phyloP scores from a whole-genome alignment of 192 early-diverging fungal species.

The Geranomyces variabilis region DNA sequence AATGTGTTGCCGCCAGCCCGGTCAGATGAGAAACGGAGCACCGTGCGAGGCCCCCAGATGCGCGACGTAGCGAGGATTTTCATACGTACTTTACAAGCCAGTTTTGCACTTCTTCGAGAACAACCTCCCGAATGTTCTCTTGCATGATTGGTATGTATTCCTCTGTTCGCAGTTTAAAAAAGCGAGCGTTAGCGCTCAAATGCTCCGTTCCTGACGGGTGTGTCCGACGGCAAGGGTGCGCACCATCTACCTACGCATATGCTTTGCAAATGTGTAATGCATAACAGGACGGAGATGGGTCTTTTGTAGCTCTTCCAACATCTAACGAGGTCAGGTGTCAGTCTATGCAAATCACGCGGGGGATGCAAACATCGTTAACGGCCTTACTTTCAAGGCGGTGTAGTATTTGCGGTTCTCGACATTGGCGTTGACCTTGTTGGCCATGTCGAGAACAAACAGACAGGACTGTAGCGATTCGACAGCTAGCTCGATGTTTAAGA shows the following conservation, averaged over 20 bases:
- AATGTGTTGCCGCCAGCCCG: no score
- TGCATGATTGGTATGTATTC: conserved; percentile 89
- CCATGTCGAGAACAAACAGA: conserved; percentile 84
- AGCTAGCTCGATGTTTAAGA: conserved; percentile 87
- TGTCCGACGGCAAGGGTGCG: no score
- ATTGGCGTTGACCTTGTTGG: conserved; percentile 78
- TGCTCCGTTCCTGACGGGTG: neutral
- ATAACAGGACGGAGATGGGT: conserved; percentile 73
- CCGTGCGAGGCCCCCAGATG: no score
- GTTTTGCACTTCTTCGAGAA: conserved; percentile 84
- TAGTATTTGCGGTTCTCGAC: conserved; percentile 87
- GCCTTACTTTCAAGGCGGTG: conserved; percentile 83
- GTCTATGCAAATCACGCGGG: no score
- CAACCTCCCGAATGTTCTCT: conserved; percentile 80
- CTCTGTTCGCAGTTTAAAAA: conserved; percentile 64
- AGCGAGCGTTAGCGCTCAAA: neutral
- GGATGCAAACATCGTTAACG: no score
- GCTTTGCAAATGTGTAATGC: conserved; percentile 81
- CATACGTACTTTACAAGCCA: conserved; percentile 86
- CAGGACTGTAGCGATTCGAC: conserved; percentile 79
- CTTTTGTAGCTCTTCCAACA: conserved; percentile 78
- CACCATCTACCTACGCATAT: conserved; percentile 63
- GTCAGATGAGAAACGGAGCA: neutral
- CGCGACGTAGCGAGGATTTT: no score
- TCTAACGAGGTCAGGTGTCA: conserved; percentile 56